Percentiles rank a stretch among this genome's conserved stretches.
phyloP scores from a whole-genome alignment of 495 filamentous ascomycete species.

The Hypomontagnella submonticulosa region DNA sequence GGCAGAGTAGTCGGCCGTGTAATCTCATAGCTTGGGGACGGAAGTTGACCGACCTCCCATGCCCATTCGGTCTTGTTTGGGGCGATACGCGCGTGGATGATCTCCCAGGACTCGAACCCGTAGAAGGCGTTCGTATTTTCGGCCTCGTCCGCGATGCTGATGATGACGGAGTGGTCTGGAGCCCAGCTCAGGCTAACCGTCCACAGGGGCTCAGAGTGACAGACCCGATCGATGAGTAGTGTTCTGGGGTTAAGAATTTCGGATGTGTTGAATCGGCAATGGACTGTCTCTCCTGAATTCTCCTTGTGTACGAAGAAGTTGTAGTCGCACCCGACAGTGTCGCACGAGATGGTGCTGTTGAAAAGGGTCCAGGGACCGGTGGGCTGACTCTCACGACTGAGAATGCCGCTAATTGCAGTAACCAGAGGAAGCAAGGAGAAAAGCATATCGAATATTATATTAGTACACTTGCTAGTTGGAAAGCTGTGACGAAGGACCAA shows the following conservation, averaged over 20 bases:
- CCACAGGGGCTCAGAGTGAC: constrained; percentile 1
- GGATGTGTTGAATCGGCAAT: constrained; percentile 1
- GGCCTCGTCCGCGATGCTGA: constrained; percentile 9
- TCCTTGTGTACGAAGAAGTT: constrained; percentile 15
- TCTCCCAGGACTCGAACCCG: constrained; percentile 7
- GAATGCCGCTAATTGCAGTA: neutral
- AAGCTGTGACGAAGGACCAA: neutral
- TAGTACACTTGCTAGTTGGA: neutral
- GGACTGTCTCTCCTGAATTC: constrained; percentile 2
- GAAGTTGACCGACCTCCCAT: constrained; percentile 7
- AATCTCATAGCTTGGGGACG: constrained; percentile 1
- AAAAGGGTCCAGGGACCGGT: constrained; percentile 17
- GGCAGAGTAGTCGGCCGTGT: neutral
- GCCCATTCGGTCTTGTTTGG: constrained; percentile 25
- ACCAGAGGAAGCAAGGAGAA: constrained; percentile 3
- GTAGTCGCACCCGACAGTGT: constrained; percentile 9
- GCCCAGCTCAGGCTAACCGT: constrained; percentile 19
- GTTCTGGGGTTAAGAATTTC: neutral
- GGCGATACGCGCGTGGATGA: neutral
- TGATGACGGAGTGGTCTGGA: constrained; percentile 7
- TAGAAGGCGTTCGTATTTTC: constrained; percentile 21
- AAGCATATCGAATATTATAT: neutral
- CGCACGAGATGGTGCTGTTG: constrained; percentile 24
- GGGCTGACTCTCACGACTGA: neutral
- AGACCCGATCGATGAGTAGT: constrained; percentile 10